A percentile compares a stretch with the other conserved stretches of the same genome.
These are phyloP conservation scores for Boechera stricta DNA, from an alignment of 345 rosid species.

Conservation along the genomic window DNA sequence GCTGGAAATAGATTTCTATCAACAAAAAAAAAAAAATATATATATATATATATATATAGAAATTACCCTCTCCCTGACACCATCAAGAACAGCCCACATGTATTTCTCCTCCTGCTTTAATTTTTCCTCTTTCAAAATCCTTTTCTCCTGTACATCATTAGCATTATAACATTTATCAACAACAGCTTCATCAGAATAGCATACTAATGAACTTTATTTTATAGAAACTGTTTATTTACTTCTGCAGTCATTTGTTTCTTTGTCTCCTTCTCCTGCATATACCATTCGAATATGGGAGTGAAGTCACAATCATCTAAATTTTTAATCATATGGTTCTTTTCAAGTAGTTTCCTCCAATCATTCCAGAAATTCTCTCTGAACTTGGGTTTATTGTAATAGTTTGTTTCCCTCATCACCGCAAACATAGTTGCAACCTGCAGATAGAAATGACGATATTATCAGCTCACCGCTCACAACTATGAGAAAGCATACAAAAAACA, in stretches of 20 bases:
- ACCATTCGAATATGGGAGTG: conserved; percentile 90
- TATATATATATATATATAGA: neutral
- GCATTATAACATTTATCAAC: conserved; percentile 15
- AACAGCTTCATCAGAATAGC: conserved; percentile 13
- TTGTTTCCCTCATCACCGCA: conserved; percentile 98
- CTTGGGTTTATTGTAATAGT: conserved; percentile 75
- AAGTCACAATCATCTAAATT: conserved; percentile 83
- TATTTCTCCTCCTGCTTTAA: conserved; percentile 87
- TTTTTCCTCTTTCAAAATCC: conserved; percentile 86
- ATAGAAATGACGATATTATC: conserved; percentile 10
- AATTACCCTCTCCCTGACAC: conserved; percentile 89
- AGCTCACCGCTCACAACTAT: conserved; percentile 38
- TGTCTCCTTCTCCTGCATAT: conserved; percentile 82
- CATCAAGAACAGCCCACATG: conserved; percentile 98
- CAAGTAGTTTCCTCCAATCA: conserved; percentile 89
- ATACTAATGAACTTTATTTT: neutral
- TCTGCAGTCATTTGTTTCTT: conserved; percentile 46
- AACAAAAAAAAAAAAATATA: conserved; percentile 35
- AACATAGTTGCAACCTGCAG: conserved; percentile 90
- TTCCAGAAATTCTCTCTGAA: conserved; percentile 94
- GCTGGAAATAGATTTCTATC: conserved; percentile 12
- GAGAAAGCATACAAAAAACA: conserved; percentile 23
- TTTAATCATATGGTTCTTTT: conserved; percentile 82
- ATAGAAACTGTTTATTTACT: conserved; percentile 29
- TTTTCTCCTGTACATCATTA: conserved; percentile 78